Evolutionary conservation across 257 asterid species (phyloP).

Genomic region (Solanum raphanifolium): DNA sequence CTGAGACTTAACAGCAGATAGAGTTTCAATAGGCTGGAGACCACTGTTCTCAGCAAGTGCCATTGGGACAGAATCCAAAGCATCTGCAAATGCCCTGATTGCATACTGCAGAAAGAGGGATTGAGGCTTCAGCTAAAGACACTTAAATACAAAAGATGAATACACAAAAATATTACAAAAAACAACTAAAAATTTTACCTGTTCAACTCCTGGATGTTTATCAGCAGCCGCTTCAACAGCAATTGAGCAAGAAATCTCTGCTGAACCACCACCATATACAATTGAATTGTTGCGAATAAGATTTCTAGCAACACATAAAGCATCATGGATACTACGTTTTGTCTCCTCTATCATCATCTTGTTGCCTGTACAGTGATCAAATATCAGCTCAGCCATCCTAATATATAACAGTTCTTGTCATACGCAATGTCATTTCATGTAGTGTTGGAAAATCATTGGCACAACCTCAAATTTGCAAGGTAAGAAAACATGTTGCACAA

Average conservation of each 20-base stretch:
- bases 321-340: conserved; percentile 95
- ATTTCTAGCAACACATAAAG: conserved; percentile 88
- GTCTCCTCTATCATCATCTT: conserved; percentile 99
- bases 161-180: neutral
- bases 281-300: conserved; percentile 90
- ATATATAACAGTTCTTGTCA: neutral
- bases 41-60: conserved; percentile 98
- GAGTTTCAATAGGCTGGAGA: conserved; percentile 85
- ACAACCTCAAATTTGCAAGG: neutral
- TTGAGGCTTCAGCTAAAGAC: conserved; percentile 1
- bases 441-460: neutral
- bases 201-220: conserved; percentile 95
- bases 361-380: conserved; percentile 43
- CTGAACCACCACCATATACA: conserved; percentile 98
- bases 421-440: neutral
- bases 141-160: neutral
- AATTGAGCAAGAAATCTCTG: conserved; percentile 85
- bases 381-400: neutral
- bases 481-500: neutral
- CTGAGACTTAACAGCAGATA: conserved; percentile 83
- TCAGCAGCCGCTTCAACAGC: conserved; percentile 99
- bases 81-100: conserved; percentile 92
- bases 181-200: conserved; percentile 23
- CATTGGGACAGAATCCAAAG: conserved; percentile 92
- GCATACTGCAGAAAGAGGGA: conserved; percentile 57